Percentiles rank a stretch among this genome's conserved stretches.
These are phyloP conservation scores for Alternaria arbusti DNA, from an alignment of 2,329 filamentous ascomycete species.

Conservation along the genomic window DNA sequence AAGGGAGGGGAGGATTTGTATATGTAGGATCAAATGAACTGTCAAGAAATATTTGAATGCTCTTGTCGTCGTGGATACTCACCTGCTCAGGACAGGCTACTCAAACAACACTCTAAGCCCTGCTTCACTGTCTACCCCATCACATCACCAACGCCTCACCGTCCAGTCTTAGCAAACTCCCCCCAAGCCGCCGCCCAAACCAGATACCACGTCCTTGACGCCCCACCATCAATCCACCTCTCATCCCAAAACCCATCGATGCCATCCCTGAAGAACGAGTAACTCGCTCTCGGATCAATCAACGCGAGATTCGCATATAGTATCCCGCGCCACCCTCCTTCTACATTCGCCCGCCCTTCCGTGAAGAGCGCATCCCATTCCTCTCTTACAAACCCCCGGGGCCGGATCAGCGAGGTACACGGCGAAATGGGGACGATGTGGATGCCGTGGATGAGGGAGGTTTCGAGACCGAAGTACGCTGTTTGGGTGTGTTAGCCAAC, in stretches of 20 bases:
- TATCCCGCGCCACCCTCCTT: slow-evolving; percentile 79
- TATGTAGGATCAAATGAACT: background rate
- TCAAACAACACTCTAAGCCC: background rate
- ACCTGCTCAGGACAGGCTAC: background rate
- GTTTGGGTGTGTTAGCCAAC: background rate
- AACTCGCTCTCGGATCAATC: slow-evolving; percentile 72
- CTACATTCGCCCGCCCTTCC: slow-evolving; percentile 61
- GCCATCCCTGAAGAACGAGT: slow-evolving; percentile 73
- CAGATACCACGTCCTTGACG: slow-evolving; percentile 50
- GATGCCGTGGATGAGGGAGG: slow-evolving; percentile 76
- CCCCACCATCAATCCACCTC: slow-evolving; percentile 79
- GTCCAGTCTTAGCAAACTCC: slow-evolving; percentile 16
- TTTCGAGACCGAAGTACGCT: slow-evolving; percentile 73
- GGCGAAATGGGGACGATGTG: slow-evolving; percentile 83
- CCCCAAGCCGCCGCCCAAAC: slow-evolving; percentile 39
- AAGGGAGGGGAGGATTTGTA: background rate
- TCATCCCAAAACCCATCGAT: slow-evolving; percentile 65
- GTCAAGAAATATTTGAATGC: background rate
- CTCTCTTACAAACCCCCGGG: slow-evolving; percentile 72
- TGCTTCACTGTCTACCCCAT: background rate
- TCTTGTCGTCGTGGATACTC: background rate
- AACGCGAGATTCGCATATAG: slow-evolving; percentile 83
- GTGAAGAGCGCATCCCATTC: slow-evolving; percentile 73
- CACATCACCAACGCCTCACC: background rate
- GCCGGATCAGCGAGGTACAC: slow-evolving; percentile 70